phyloP scores from a whole-genome alignment of 1,284 basidiomycete species.

The Tilletia setariae region DNA sequence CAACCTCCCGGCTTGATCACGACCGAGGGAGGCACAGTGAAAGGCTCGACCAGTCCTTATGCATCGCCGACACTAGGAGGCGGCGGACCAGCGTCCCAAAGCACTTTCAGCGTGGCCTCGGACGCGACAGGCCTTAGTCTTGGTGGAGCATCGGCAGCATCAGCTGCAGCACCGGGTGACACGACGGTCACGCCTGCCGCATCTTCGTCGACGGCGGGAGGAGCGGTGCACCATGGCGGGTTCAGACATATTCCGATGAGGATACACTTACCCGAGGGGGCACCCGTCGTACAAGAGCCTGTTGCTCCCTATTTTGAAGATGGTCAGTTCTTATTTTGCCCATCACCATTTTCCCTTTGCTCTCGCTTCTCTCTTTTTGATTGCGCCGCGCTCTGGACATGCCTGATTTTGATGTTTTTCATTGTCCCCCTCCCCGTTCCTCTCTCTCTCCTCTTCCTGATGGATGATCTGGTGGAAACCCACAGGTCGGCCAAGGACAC shows the following conservation, averaged over 20 bases:
- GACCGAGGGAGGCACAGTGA: conserved; percentile 3
- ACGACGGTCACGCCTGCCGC: neutral
- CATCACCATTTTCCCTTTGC: no score
- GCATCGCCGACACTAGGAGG: neutral
- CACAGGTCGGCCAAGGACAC: conserved; percentile 57
- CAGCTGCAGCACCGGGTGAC: conserved; percentile 6
- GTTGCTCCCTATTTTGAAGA: conserved; percentile 74
- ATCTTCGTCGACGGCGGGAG: neutral
- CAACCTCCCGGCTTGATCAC: neutral
- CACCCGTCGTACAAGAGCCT: conserved; percentile 82
- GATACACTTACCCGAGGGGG: conserved; percentile 79
- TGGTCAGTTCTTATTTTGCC: conserved; percentile 32
- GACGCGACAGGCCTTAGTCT: neutral
- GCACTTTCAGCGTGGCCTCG: conserved; percentile 13
- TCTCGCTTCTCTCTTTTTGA: no score
- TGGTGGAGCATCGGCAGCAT: neutral
- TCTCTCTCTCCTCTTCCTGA: neutral
- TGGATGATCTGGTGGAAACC: conserved; percentile 1
- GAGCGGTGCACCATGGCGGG: neutral
- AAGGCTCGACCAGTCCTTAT: conserved; percentile 12
- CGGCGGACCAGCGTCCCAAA: neutral
- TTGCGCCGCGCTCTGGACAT: neutral
- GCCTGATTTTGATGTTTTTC: neutral
- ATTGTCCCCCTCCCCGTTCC: neutral
- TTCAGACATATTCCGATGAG: conserved; percentile 74